These are phyloP conservation scores for Drosera spatulata DNA, from an alignment of 179 eudicot genomes.

Conservation along the genomic window DNA sequence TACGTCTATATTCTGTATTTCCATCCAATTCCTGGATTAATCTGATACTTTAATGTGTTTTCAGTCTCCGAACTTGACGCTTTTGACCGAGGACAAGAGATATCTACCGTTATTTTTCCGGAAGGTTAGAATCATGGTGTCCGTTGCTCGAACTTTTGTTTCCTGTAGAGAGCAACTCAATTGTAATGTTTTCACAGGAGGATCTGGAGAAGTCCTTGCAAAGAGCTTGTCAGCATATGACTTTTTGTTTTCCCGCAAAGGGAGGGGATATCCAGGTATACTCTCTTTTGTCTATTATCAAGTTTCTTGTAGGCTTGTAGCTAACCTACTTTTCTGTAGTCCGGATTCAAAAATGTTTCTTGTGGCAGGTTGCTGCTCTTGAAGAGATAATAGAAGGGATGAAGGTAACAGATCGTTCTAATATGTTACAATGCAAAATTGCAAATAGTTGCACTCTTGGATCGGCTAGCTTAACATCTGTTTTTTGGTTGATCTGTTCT, in stretches of 20 bases:
- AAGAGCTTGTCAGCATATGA: constrained; percentile 49
- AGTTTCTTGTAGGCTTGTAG: neutral
- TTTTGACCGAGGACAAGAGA: constrained; percentile 46
- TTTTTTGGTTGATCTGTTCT: too few relatives aligned
- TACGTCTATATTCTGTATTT: too few relatives aligned
- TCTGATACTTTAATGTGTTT: neutral
- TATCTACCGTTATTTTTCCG: constrained; percentile 85
- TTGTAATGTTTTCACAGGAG: constrained; percentile 35
- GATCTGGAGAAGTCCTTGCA: constrained; percentile 66
- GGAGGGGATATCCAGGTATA: constrained; percentile 74
- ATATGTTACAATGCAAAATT: neutral
- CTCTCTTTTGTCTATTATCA: neutral
- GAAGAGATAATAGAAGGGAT: constrained; percentile 82
- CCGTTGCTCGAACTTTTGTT: neutral
- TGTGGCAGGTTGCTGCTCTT: constrained; percentile 64
- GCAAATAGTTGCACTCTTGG: too few relatives aligned
- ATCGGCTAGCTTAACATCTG: too few relatives aligned
- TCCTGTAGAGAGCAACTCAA: too few relatives aligned
- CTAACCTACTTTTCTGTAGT: constrained; percentile 1
- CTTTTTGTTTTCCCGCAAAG: constrained; percentile 45
- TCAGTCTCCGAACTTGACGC: constrained; percentile 68
- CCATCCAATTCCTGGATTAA: too few relatives aligned
- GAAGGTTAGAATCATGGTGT: constrained; percentile 40
- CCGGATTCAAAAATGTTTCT: neutral
- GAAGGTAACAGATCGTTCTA: constrained; percentile 44